A percentile compares a stretch with the other conserved stretches of the same genome.
phyloP scores from a whole-genome alignment of 441 rosid species.

The Theobroma grandiflorum region DNA sequence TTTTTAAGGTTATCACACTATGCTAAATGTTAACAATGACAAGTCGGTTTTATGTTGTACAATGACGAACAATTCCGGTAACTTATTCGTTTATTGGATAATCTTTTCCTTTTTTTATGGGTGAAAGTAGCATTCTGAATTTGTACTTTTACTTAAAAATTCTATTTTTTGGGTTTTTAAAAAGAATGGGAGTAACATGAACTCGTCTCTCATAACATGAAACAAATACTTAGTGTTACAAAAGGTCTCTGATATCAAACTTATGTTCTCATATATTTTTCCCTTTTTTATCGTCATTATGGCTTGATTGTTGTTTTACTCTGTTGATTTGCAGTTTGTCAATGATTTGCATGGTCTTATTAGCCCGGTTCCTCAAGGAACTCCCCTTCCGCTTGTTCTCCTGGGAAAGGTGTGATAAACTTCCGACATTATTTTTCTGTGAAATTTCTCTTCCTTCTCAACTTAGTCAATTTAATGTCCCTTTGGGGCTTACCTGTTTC shows the following conservation, averaged over 20 bases:
- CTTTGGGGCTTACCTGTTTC: conserved; percentile 32
- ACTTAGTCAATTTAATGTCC: conserved; percentile 19
- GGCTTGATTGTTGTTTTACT: conserved; percentile 16
- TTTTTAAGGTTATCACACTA: conserved; percentile 70
- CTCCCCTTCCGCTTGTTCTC: conserved; percentile 86
- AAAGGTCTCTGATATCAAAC: conserved; percentile 14
- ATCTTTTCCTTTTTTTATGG: neutral
- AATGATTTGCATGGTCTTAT: conserved; percentile 90
- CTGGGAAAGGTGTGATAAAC: conserved; percentile 76
- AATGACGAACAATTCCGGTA: neutral
- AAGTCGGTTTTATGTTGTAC: neutral
- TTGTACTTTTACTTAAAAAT: neutral
- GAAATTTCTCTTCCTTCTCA: conserved; percentile 17
- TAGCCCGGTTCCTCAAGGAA: conserved; percentile 90
- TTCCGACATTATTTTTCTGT: neutral
- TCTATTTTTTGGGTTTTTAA: neutral
- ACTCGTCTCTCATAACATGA: neutral
- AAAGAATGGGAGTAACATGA: neutral
- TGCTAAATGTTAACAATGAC: neutral
- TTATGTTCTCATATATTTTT: neutral
- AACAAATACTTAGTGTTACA: neutral
- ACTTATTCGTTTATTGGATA: neutral
- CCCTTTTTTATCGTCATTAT: neutral
- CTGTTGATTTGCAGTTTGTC: conserved; percentile 73
- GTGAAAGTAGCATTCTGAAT: neutral